Conservation (phyloP, 805 yeast species). For the Gaillardinia entomophila region DNA sequence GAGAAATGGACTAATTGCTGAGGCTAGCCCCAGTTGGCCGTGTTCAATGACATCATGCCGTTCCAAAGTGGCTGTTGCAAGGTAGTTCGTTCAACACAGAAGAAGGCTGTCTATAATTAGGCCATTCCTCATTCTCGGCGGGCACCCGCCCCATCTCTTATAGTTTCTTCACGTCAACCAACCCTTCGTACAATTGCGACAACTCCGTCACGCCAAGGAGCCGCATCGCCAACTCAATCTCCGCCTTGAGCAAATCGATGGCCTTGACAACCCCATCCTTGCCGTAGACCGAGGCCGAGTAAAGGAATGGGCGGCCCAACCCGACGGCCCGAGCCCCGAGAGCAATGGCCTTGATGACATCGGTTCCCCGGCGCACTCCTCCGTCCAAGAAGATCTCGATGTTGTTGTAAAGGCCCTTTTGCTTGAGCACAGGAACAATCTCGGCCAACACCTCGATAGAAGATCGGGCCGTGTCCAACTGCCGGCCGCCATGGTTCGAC, state of each 20-base stretch:
- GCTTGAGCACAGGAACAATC: constrained; percentile 3
- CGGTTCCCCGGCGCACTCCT: constrained; percentile 4
- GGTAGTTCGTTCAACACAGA: too few relatives aligned
- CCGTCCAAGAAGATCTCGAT: constrained; percentile 7
- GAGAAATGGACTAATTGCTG: too few relatives aligned
- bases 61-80: too few relatives aligned
- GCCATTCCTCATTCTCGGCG: too few relatives aligned
- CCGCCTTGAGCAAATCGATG: constrained; percentile 7
- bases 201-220: constrained; percentile 9
- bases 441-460: constrained; percentile 4
- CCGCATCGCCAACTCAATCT: constrained; percentile 8
- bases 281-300: constrained; percentile 9
- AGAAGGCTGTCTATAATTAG: too few relatives aligned
- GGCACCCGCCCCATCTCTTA: too few relatives aligned
- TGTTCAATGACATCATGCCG: too few relatives aligned
- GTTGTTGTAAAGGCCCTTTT: constrained; percentile 5
- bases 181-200: background rate
- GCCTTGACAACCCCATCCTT: constrained; percentile 11
- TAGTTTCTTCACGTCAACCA: background rate
- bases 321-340: constrained; percentile 4
- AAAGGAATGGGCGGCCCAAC: constrained; percentile 3
- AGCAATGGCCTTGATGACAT: constrained; percentile 3
- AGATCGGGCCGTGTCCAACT: constrained; percentile 4
- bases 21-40: too few relatives aligned
- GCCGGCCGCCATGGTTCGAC: constrained; percentile 5